Evolutionary conservation across 495 filamentous ascomycete species (phyloP).

Genomic region (Tuber calosporum): DNA sequence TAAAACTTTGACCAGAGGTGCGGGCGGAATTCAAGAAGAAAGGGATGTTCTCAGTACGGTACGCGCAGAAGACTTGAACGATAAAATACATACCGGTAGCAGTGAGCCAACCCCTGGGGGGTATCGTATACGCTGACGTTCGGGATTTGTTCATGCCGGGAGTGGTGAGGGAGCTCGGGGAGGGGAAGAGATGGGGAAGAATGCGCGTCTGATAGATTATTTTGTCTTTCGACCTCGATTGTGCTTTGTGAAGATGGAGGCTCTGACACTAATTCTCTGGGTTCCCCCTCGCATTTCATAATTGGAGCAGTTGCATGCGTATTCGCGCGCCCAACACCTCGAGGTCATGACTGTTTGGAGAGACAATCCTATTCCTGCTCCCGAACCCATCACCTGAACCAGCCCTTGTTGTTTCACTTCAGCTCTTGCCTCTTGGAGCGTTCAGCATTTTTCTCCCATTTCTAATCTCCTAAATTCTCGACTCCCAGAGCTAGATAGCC

Average conservation of each 20-base stretch:
- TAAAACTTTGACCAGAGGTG: no score
- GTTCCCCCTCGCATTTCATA: not conserved
- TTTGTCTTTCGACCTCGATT: not conserved
- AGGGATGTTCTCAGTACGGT: no score
- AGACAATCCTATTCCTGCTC: not conserved
- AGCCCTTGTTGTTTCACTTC: not conserved
- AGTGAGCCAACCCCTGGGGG: no score
- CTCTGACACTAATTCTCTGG: not conserved
- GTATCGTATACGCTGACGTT: no score
- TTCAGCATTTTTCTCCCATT: not conserved
- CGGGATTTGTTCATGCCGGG: not conserved
- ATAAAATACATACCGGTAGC: no score
- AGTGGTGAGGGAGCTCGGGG: not conserved
- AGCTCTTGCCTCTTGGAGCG: not conserved
- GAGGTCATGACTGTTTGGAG: not conserved
- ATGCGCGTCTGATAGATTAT: not conserved
- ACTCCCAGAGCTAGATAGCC: not conserved
- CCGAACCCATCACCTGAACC: not conserved
- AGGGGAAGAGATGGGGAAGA: not conserved
- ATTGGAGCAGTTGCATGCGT: not conserved
- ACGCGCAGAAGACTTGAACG: no score
- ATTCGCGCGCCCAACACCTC: not conserved
- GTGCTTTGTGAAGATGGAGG: not conserved
- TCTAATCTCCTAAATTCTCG: not conserved
- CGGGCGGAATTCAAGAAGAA: no score